Percentiles rank a stretch among this genome's conserved stretches.
Evolutionary conservation across 2,329 filamentous ascomycete genomes (phyloP).

Genomic region (Scedosporium boydii): DNA sequence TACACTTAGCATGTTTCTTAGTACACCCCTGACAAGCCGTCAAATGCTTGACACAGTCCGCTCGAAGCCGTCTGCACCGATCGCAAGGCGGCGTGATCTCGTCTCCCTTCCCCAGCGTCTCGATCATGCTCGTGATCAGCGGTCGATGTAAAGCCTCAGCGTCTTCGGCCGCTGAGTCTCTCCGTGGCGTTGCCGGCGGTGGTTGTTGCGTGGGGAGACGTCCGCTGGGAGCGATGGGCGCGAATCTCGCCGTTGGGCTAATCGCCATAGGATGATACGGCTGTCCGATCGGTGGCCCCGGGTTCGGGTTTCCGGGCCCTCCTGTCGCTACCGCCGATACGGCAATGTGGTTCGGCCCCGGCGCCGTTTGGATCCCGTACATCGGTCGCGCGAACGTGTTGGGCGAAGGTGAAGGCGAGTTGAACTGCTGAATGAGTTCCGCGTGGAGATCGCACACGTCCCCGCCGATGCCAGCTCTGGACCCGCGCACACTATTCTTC

Average conservation of each 20-base stretch:
- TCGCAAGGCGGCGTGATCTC: conserved; percentile 76
- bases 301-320: not conserved
- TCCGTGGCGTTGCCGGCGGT: conserved; percentile 18
- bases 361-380: not conserved
- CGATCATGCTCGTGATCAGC: conserved; percentile 66
- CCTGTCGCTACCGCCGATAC: not conserved
- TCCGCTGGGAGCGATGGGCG: conserved; percentile 17
- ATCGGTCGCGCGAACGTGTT: not conserved
- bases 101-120: conserved; percentile 64
- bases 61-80: conserved; percentile 67
- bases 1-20: conserved; percentile 82
- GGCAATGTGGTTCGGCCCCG: not conserved
- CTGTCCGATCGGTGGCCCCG: not conserved
- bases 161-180: conserved; percentile 15
- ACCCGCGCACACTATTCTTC: not conserved
- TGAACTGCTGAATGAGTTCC: conserved; percentile 47
- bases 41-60: conserved; percentile 76
- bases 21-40: conserved; percentile 83
- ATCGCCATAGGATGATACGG: conserved; percentile 7
- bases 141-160: conserved; percentile 27
- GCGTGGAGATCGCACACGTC: conserved; percentile 37
- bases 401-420: not conserved
- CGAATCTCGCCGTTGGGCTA: conserved; percentile 5
- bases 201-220: conserved; percentile 13
- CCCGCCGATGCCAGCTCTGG: not conserved